phyloP scores from a whole-genome alignment of 441 rosid species.

The Pelargonium myrrhifolium region DNA sequence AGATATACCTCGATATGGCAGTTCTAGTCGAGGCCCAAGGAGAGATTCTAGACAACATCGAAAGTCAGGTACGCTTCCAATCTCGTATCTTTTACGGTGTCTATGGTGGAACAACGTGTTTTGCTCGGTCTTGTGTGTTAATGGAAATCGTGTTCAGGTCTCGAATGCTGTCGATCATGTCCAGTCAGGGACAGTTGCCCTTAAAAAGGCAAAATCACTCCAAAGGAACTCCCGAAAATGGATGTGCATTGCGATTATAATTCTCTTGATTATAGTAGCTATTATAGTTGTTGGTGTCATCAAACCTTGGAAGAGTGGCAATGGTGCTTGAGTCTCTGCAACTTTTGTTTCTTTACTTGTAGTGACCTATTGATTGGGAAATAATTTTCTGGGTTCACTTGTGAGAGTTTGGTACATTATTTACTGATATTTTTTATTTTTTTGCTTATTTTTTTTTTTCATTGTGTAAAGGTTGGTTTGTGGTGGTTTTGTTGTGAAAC shows the following conservation, averaged over 20 bases:
- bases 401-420: neutral
- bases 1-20: conserved; percentile 94
- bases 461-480: neutral
- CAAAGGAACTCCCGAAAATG: conserved; percentile 37
- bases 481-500: conserved; percentile 3
- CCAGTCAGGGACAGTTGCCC: conserved; percentile 34
- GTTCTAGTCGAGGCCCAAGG: conserved; percentile 96
- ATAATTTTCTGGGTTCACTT: neutral
- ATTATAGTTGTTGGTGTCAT: conserved; percentile 29
- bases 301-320: conserved; percentile 36
- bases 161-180: conserved; percentile 33
- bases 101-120: conserved; percentile 3
- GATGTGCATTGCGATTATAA: conserved; percentile 39
- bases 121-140: conserved; percentile 13
- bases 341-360: conserved; percentile 10
- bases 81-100: no score
- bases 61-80: conserved; percentile 50
- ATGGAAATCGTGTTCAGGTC: conserved; percentile 26
- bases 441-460: neutral
- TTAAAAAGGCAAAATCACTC: conserved; percentile 30
- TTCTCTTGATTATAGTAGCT: conserved; percentile 32
- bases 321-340: conserved; percentile 22
- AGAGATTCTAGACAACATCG: conserved; percentile 92
- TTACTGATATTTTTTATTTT: neutral
- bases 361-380: neutral